Percentiles rank a stretch among this genome's conserved stretches.
phyloP scores from a whole-genome alignment of 108 stramenopile species.

The Stephanodiscus triporus region DNA sequence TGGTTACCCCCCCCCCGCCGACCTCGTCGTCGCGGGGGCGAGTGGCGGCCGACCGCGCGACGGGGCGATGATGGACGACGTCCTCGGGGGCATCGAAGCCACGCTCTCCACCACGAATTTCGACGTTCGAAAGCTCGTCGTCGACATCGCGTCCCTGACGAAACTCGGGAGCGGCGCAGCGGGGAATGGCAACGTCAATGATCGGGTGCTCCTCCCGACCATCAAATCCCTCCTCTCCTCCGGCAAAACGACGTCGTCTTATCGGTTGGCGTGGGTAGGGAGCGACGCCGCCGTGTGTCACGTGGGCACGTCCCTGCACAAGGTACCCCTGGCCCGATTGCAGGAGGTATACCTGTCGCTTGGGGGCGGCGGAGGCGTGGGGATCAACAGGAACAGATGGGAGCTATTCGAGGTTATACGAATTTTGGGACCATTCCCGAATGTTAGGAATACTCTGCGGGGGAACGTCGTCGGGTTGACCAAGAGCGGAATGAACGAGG shows the following conservation, averaged over 20 bases:
- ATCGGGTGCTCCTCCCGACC: conserved; percentile 21
- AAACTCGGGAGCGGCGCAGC: not conserved
- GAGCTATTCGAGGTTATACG: conserved; percentile 85
- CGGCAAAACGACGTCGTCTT: conserved; percentile 23
- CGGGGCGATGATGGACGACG: conserved; percentile 9
- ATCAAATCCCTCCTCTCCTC: conserved; percentile 24
- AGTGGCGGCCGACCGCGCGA: conserved; percentile 1
- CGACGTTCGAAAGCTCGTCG: conserved; percentile 22
- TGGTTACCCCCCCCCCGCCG: not conserved
- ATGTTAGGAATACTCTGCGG: conserved; percentile 75
- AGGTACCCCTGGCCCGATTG: conserved; percentile 85
- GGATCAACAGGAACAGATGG: conserved; percentile 34
- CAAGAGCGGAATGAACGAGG: not conserved
- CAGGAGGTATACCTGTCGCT: conserved; percentile 79
- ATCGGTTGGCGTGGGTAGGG: conserved; percentile 83
- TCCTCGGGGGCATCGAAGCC: conserved; percentile 27
- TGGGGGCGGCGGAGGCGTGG: conserved; percentile 17
- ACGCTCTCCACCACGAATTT: conserved; percentile 37
- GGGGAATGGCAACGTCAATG: not conserved
- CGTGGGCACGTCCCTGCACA: conserved; percentile 85
- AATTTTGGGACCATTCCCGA: conserved; percentile 88
- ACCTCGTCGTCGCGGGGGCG: not conserved
- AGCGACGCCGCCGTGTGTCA: conserved; percentile 76
- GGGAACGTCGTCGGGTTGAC: conserved; percentile 51
- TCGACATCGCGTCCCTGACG: conserved; percentile 25